phyloP scores from a whole-genome alignment of 1,139 yeast genomes.

The Kodamaea sp. region DNA sequence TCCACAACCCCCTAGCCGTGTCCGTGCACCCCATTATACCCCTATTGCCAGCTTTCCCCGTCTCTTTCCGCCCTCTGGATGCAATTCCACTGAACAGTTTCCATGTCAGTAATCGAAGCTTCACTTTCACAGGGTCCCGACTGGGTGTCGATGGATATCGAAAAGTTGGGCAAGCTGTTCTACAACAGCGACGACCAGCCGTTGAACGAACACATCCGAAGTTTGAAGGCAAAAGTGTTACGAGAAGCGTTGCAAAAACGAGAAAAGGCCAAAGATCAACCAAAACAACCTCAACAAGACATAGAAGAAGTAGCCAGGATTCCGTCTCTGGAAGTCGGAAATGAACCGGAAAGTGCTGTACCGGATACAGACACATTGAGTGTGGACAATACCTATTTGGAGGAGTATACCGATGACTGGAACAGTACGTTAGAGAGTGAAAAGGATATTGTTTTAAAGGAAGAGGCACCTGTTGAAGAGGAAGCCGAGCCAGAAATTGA shows the following conservation, averaged over 20 bases:
- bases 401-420: too few species aligned
- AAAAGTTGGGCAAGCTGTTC: conserved; percentile 49
- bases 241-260: conserved; percentile 32
- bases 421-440: background rate
- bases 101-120: conserved; percentile 2
- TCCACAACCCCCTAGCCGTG: too few species aligned
- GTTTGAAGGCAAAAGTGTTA: conserved; percentile 42
- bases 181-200: conserved; percentile 46
- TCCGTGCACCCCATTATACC: too few species aligned
- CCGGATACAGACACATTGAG: background rate
- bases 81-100: too few species aligned
- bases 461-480: background rate
- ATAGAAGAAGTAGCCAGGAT: background rate
- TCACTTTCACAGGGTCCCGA: conserved; percentile 24
- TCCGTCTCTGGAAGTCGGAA: background rate
- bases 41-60: too few species aligned
- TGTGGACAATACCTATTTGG: background rate
- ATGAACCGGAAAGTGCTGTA: too few species aligned
- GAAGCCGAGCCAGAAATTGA: background rate
- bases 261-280: background rate
- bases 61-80: too few species aligned
- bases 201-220: conserved; percentile 37
- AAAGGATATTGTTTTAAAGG: background rate
- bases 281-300: background rate
- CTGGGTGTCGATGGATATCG: conserved; percentile 55